These are phyloP conservation scores for Fusarium newnesense DNA, from an alignment of 2,329 filamentous ascomycete species.

Conservation along the genomic window DNA sequence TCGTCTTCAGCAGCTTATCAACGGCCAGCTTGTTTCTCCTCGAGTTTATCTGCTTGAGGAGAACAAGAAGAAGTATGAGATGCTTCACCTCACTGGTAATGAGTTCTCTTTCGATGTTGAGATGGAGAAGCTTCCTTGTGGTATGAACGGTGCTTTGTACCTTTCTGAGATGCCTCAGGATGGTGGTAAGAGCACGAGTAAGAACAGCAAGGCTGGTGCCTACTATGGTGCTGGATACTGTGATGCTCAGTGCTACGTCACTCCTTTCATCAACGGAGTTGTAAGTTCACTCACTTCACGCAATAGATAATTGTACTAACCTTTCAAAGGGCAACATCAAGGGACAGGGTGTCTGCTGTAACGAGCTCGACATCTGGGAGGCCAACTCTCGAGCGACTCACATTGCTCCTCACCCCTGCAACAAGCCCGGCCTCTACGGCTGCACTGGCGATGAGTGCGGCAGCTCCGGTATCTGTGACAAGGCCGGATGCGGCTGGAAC, in stretches of 20 bases:
- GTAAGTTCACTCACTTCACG: constrained; percentile 41
- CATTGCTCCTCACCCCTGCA: constrained; percentile 62
- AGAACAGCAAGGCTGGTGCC: constrained; percentile 65
- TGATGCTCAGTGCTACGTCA: constrained; percentile 67
- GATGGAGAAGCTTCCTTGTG: constrained; percentile 71
- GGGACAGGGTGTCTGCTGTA: constrained; percentile 58
- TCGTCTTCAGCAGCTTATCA: constrained; percentile 41
- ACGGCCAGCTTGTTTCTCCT: constrained; percentile 46
- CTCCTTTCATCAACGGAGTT: constrained; percentile 60
- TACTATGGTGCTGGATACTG: constrained; percentile 73
- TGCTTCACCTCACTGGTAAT: constrained; percentile 67
- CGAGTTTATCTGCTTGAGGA: constrained; percentile 68
- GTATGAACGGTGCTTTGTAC: constrained; percentile 75
- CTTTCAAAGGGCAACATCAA: constrained; percentile 28
- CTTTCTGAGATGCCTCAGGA: constrained; percentile 65
- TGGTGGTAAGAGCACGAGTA: constrained; percentile 63
- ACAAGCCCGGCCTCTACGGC: constrained; percentile 53
- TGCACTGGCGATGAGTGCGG: constrained; percentile 56
- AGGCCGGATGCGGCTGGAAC: constrained; percentile 58
- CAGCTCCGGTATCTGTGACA: constrained; percentile 55
- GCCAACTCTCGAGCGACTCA: constrained; percentile 59
- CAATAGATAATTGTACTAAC: not conserved
- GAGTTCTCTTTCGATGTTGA: constrained; percentile 76
- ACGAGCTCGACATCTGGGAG: constrained; percentile 67
- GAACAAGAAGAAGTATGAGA: constrained; percentile 66